A percentile compares a stretch with the other conserved stretches of the same genome.
Conservation (phyloP, 768 basidiomycete species). For the Lactifluus echinatus region DNA sequence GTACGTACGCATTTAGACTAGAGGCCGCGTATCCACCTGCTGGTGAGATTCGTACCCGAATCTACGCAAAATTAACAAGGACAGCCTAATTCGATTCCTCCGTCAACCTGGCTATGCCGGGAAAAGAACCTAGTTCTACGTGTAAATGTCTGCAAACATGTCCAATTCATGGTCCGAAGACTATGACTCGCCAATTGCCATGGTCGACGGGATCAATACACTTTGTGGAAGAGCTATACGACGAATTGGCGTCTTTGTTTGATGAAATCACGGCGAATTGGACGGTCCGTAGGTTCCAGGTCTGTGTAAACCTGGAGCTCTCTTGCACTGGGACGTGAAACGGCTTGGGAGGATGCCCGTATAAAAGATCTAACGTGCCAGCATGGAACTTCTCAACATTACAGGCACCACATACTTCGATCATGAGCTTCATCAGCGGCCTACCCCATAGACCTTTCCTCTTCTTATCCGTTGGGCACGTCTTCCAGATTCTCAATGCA, state of each 20-base stretch:
- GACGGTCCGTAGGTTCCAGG: constrained; percentile 2
- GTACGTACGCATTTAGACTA: constrained; percentile 4
- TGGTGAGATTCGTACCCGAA: constrained; percentile 7
- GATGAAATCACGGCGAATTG: constrained; percentile 15
- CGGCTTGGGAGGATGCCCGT: constrained; percentile 1
- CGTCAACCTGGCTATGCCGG: neutral
- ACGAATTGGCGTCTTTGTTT: constrained; percentile 3
- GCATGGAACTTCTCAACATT: neutral
- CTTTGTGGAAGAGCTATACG: constrained; percentile 1
- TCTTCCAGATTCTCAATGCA: constrained; percentile 13
- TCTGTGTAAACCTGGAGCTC: neutral
- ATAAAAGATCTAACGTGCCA: neutral
- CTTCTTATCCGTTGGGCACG: constrained; percentile 13
- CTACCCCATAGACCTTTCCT: constrained; percentile 4
- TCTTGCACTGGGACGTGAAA: constrained; percentile 7
- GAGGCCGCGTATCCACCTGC: neutral
- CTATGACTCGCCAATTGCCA: constrained; percentile 13
- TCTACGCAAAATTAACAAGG: neutral
- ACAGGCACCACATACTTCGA: neutral
- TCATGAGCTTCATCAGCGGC: constrained; percentile 9
- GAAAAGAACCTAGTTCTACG: constrained; percentile 1
- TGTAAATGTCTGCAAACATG: constrained; percentile 2
- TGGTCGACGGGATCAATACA: constrained; percentile 9
- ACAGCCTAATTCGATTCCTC: neutral
- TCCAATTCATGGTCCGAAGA: constrained; percentile 1